Percentiles rank a stretch among this genome's conserved stretches.
Conservation (phyloP, 1,284 basidiomycete genomes). For the Trametes pubescens region DNA sequence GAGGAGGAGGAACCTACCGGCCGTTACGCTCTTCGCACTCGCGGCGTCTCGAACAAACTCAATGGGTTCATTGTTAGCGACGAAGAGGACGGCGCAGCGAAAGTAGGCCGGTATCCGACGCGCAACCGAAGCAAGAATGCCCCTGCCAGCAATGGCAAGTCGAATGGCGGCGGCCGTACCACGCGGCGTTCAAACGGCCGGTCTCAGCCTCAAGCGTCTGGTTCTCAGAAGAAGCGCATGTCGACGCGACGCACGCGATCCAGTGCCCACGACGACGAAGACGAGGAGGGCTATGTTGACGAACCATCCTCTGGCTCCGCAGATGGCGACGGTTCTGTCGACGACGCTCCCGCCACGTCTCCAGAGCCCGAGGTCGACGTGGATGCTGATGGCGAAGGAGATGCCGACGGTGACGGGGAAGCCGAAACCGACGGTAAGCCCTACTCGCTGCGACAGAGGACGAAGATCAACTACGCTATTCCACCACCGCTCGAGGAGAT, state of each 20-base stretch:
- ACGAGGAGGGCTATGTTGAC: slow-evolving; percentile 63
- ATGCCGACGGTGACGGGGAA: slow-evolving; percentile 51
- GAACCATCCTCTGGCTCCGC: slow-evolving; percentile 56
- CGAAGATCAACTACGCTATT: slow-evolving; percentile 78
- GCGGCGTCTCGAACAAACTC: slow-evolving; percentile 29
- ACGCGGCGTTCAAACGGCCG: slow-evolving; percentile 40
- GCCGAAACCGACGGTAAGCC: slow-evolving; percentile 51
- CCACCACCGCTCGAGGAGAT: slow-evolving; percentile 78
- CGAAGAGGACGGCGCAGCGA: slow-evolving; percentile 53
- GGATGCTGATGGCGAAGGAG: slow-evolving; percentile 52
- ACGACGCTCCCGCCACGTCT: slow-evolving; percentile 59
- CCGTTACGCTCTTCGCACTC: slow-evolving; percentile 31
- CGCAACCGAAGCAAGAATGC: slow-evolving; percentile 49
- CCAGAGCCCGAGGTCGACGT: slow-evolving; percentile 57
- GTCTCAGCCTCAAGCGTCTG: slow-evolving; percentile 28
- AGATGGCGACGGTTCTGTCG: slow-evolving; percentile 65
- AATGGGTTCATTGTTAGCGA: slow-evolving; percentile 55
- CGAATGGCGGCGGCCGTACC: slow-evolving; percentile 33
- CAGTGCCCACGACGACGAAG: slow-evolving; percentile 38
- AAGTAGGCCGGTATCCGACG: slow-evolving; percentile 43
- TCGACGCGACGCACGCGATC: slow-evolving; percentile 39
- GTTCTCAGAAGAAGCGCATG: slow-evolving; percentile 25
- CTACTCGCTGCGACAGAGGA: slow-evolving; percentile 69
- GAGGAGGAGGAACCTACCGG: slow-evolving; percentile 17
- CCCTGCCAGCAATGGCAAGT: slow-evolving; percentile 31